Conservation (phyloP, 495 filamentous ascomycete genomes). For the Tricharina praecox region DNA sequence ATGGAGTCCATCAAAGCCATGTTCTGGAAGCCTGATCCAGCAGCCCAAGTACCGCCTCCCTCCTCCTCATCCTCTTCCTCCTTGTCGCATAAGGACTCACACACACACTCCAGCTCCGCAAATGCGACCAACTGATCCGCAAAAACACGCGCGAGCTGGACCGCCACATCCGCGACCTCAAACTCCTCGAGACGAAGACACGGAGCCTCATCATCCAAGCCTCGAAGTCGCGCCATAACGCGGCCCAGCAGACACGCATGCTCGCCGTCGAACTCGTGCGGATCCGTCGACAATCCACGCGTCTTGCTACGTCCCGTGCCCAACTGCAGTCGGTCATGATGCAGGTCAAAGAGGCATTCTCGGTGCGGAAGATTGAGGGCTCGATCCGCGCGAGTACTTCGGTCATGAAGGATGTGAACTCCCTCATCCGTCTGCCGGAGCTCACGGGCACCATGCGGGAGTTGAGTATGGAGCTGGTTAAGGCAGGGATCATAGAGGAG, state of each 20-base stretch:
- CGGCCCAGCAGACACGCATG: conserved; percentile 53
- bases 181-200: conserved; percentile 62
- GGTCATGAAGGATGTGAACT: conserved; percentile 96
- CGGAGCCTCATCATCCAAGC: conserved; percentile 70
- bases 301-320: conserved; percentile 70
- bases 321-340: conserved; percentile 88
- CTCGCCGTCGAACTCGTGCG: conserved; percentile 80
- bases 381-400: conserved; percentile 69
- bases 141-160: conserved; percentile 86
- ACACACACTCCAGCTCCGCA: conserved; percentile 52
- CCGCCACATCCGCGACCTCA: conserved; percentile 68
- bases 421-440: conserved; percentile 66
- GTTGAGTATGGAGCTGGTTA: conserved; percentile 70
- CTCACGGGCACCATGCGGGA: conserved; percentile 81
- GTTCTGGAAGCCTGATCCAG: conserved; percentile 84
- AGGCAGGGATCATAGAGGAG: conserved; percentile 93
- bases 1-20: conserved; percentile 82
- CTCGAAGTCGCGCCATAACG: conserved; percentile 53
- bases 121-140: conserved; percentile 87
- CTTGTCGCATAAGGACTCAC: no score
- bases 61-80: no score
- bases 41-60: conserved; percentile 51
- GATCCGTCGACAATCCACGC: conserved; percentile 52
- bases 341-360: conserved; percentile 96
- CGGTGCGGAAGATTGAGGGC: conserved; percentile 89